Evolutionary conservation across 2,329 filamentous ascomycete species (phyloP), one percentile per base, ranked within the genome.

Genomic region (Arthrobotrys musiformis): DNA sequence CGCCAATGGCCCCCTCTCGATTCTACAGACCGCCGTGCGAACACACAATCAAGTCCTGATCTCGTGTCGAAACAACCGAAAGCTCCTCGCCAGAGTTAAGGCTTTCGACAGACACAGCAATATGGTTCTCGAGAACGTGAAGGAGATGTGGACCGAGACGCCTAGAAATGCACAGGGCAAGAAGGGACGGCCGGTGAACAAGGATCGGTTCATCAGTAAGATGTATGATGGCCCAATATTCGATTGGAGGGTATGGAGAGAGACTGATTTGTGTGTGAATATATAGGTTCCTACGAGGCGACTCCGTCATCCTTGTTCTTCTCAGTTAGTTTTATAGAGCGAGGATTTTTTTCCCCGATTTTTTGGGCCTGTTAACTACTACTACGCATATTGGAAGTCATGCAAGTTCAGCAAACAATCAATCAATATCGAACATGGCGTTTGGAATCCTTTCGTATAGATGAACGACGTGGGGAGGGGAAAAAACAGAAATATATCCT

Each of bases 131-230:
- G 93, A 97, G 87, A 97, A 97, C 81, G 93, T 96, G 48, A 96
- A 96, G 88, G 95, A 99, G 86, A 98, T 99, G 94, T 99, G 95
- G 95, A 97, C 94, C 8, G 95, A 99, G 86, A 95, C 92, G 69
- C 93, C 94, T 58, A 87, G 90, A 78, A 88, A 92, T 82, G 90
- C 92, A 22, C 91, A 90, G 80, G 94, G 94, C 80, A 95, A 94
- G 87, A 94, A 93, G 86, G 94, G 94, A 69, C 87, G 91, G 82
- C 90, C 92, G 50, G 93, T 98, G 79, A 99, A 99, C 86, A 97
- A 98, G 89, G 95, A 99, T 85, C 88, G 95, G 46, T 97, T 97
- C 85, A 95, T 98, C 82, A 97, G 93, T 88, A 97, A 97, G 87
- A 94, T 97, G 94, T 94, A 84, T 80, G 90, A 88, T 11, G 79